Conservation (phyloP, 495 filamentous ascomycete species). For the Podospora sp. region DNA sequence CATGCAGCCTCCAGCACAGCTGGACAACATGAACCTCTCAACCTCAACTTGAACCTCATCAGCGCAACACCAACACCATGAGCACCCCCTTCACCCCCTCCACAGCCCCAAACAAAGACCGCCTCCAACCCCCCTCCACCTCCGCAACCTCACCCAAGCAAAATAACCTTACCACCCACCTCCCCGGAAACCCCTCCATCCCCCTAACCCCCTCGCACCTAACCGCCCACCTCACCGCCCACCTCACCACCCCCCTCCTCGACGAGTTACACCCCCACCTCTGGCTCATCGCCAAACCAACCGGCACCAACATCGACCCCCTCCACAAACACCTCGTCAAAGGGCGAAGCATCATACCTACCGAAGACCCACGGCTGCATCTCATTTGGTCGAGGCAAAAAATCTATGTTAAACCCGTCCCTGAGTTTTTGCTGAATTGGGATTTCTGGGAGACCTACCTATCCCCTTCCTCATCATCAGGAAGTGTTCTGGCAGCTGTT, state of each 20-base stretch:
- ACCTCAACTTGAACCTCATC: no score
- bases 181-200: slow-evolving; percentile 13
- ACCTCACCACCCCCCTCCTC: background rate
- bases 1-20: no score
- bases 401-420: background rate
- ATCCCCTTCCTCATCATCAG: background rate
- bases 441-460: background rate
- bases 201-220: background rate
- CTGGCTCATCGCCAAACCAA: slow-evolving; percentile 10
- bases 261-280: slow-evolving; percentile 19
- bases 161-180: background rate
- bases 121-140: no score
- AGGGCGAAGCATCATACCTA: slow-evolving; percentile 15
- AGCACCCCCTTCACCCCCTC: no score
- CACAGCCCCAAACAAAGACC: no score
- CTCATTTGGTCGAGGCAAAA: background rate
- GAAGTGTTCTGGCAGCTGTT: background rate
- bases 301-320: slow-evolving; percentile 20
- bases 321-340: slow-evolving; percentile 17
- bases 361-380: slow-evolving; percentile 8
- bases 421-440: background rate
- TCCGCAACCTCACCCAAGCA: no score
- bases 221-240: background rate
- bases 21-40: no score
- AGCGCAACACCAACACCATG: no score